phyloP scores from a whole-genome alignment of 495 filamentous ascomycete species.

The Aspergillus heteromorphus region DNA sequence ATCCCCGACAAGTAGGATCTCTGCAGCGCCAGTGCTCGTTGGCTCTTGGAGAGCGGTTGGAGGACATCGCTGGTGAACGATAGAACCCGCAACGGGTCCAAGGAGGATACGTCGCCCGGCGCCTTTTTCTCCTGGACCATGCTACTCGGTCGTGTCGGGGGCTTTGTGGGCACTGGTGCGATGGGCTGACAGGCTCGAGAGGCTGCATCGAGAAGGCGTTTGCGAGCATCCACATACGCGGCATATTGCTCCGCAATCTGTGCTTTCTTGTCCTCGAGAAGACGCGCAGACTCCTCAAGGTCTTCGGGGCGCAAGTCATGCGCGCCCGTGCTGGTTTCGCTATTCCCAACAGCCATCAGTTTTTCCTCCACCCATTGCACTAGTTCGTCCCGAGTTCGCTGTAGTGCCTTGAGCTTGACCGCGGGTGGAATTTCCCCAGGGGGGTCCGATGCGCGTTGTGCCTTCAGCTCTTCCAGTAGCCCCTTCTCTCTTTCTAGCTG shows the following conservation, averaged over 20 bases:
- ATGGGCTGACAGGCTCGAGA: constrained; percentile 35
- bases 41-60: constrained; percentile 50
- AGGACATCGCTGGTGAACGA: constrained; percentile 55
- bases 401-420: constrained; percentile 40
- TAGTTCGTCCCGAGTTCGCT: constrained; percentile 56
- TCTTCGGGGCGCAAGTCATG: constrained; percentile 31
- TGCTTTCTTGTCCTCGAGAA: constrained; percentile 36
- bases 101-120: constrained; percentile 12
- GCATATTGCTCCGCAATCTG: constrained; percentile 47
- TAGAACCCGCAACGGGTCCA: constrained; percentile 30
- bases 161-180: constrained; percentile 18
- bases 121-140: constrained; percentile 9
- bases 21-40: constrained; percentile 59
- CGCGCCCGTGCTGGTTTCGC: constrained; percentile 30
- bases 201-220: constrained; percentile 33
- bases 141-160: constrained; percentile 24
- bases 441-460: constrained; percentile 20
- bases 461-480: constrained; percentile 53
- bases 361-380: constrained; percentile 70
- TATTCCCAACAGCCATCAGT: constrained; percentile 48
- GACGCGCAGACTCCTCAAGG: constrained; percentile 30
- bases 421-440: constrained; percentile 20
- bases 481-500: constrained; percentile 58
- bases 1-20: constrained; percentile 56
- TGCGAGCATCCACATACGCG: constrained; percentile 33